phyloP scores from a whole-genome alignment of 192 early-diverging fungal species.

The Spizellomyces punctatus region DNA sequence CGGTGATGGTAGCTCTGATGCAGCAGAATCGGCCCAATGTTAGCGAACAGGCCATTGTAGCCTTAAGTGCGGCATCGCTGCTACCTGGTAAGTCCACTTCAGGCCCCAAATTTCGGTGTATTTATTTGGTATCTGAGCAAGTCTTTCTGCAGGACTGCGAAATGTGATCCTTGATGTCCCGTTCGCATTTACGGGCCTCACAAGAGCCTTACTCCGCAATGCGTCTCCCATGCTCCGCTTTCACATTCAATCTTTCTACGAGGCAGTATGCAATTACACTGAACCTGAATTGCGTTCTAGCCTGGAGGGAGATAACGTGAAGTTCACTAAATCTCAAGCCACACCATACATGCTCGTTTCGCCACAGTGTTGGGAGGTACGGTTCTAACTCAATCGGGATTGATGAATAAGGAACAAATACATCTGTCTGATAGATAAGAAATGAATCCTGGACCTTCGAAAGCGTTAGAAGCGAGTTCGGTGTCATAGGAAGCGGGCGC shows the following conservation, averaged over 20 bases:
- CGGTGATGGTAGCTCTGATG: constrained; percentile 31
- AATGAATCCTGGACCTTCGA: constrained; percentile 84
- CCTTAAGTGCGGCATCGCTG: constrained; percentile 15
- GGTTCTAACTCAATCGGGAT: no score
- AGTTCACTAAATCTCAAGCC: neutral
- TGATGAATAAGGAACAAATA: no score
- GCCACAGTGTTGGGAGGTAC: constrained; percentile 31
- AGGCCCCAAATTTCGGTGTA: no score
- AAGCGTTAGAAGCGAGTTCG: constrained; percentile 60
- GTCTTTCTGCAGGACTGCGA: neutral
- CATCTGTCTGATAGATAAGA: constrained; percentile 46
- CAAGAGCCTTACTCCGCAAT: neutral
- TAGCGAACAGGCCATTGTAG: constrained; percentile 29
- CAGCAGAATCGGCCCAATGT: constrained; percentile 29
- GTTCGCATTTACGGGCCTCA: neutral
- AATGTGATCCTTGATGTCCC: constrained; percentile 2
- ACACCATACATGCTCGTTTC: constrained; percentile 32
- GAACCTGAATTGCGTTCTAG: neutral
- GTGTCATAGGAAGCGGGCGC: constrained; percentile 57
- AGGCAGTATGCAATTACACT: constrained; percentile 4
- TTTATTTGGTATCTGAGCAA: no score
- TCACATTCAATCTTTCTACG: constrained; percentile 5
- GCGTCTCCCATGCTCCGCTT: neutral
- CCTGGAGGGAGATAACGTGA: constrained; percentile 6
- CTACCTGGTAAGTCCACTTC: neutral